Evolutionary conservation across 257 asterid genomes (phyloP).

Genomic region (Nicotiana paniculata): DNA sequence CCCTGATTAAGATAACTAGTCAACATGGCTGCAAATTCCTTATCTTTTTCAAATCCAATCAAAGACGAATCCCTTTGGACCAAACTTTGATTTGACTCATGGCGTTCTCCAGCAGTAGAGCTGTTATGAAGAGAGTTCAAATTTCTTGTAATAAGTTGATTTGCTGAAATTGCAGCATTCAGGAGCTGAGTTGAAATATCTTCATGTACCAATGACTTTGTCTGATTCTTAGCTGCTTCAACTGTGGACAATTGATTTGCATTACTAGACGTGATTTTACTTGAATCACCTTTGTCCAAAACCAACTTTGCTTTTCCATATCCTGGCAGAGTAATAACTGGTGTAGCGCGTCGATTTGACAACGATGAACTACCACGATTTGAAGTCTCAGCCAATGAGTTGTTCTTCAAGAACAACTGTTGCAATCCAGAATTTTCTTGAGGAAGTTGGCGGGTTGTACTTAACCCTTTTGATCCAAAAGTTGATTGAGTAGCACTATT

Average conservation of each 20-base stretch:
- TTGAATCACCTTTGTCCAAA: not conserved
- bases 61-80: not conserved
- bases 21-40: not conserved
- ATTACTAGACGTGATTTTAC: not conserved
- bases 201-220: not conserved
- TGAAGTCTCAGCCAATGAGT: not conserved
- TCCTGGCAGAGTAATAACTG: not conserved
- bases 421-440: not conserved
- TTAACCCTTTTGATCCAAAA: not conserved
- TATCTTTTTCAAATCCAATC: not conserved
- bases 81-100: not conserved
- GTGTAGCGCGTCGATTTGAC: not conserved
- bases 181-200: not conserved
- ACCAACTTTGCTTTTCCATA: not conserved
- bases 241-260: not conserved
- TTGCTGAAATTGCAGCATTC: not conserved
- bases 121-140: not conserved
- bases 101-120: not conserved
- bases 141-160: not conserved
- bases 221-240: not conserved
- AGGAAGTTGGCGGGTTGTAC: not conserved
- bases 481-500: not conserved
- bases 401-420: not conserved
- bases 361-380: not conserved
- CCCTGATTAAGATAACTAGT: not conserved